These are phyloP conservation scores for Termitomyces heimii DNA, from an alignment of 768 basidiomycete genomes.

Conservation along the genomic window DNA sequence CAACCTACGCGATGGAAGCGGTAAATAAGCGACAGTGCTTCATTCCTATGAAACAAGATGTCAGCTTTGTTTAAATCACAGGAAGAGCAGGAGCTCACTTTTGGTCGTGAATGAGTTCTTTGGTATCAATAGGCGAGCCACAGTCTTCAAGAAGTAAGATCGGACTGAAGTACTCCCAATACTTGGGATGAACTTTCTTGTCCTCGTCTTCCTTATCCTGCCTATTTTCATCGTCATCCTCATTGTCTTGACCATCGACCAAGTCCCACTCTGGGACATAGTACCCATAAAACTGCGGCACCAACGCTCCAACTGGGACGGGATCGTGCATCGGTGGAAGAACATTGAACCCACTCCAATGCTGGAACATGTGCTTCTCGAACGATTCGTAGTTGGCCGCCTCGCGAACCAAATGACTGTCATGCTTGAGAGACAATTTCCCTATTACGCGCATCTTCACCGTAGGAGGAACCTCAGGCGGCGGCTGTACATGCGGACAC, in stretches of 20 bases:
- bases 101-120: constrained; percentile 29
- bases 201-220: neutral
- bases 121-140: constrained; percentile 22
- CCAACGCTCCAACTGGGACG: constrained; percentile 42
- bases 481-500: constrained; percentile 23
- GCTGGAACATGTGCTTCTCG: constrained; percentile 38
- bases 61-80: neutral
- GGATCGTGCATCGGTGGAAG: constrained; percentile 35
- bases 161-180: constrained; percentile 26
- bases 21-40: constrained; percentile 32
- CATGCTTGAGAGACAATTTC: constrained; percentile 35
- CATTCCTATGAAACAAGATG: constrained; percentile 20
- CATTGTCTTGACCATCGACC: neutral
- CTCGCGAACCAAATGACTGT: constrained; percentile 32
- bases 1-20: constrained; percentile 31
- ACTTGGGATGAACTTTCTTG: neutral
- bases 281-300: constrained; percentile 63
- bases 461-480: constrained; percentile 24
- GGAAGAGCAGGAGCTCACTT: constrained; percentile 16
- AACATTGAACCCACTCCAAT: constrained; percentile 45
- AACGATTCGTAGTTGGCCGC: constrained; percentile 40
- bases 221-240: neutral
- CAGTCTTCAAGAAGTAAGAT: constrained; percentile 40
- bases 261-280: constrained; percentile 25
- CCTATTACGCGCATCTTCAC: constrained; percentile 35